phyloP scores from a whole-genome alignment of 345 rosid genomes.

The Alliaria petiolata region DNA sequence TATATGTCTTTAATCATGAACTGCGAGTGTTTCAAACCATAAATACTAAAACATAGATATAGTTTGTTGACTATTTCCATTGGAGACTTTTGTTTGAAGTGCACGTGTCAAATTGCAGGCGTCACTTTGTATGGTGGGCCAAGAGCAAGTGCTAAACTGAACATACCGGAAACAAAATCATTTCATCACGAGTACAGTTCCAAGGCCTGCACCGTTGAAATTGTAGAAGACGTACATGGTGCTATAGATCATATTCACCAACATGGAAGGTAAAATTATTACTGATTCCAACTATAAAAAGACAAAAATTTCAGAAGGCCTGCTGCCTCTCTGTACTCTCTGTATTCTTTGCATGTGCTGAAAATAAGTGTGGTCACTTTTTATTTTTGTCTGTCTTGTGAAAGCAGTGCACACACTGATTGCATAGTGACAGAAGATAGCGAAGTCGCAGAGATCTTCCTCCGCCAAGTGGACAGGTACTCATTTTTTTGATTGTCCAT shows the following conservation, averaged over 20 bases:
- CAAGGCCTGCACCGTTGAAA: constrained; percentile 81
- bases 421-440: constrained; percentile 80
- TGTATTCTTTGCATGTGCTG: constrained; percentile 21
- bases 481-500: not conserved
- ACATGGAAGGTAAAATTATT: constrained; percentile 72
- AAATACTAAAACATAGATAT: not conserved
- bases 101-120: constrained; percentile 43
- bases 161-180: constrained; percentile 52
- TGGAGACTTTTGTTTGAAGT: not conserved
- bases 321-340: constrained; percentile 57
- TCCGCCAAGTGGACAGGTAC: constrained; percentile 83
- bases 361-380: constrained; percentile 13
- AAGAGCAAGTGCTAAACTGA: constrained; percentile 54
- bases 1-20: not conserved
- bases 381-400: constrained; percentile 34
- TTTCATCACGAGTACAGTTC: constrained; percentile 91
- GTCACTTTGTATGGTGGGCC: constrained; percentile 83
- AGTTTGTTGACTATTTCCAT: not conserved
- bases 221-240: constrained; percentile 72
- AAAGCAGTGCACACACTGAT: constrained; percentile 90
- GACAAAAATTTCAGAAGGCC: constrained; percentile 1
- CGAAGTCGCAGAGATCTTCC: constrained; percentile 68
- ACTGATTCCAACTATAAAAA: not conserved
- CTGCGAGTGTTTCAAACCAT: not conserved
- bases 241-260: constrained; percentile 88